Conservation (phyloP, 2,329 filamentous ascomycete genomes). For the Leptodontidium sp. region DNA sequence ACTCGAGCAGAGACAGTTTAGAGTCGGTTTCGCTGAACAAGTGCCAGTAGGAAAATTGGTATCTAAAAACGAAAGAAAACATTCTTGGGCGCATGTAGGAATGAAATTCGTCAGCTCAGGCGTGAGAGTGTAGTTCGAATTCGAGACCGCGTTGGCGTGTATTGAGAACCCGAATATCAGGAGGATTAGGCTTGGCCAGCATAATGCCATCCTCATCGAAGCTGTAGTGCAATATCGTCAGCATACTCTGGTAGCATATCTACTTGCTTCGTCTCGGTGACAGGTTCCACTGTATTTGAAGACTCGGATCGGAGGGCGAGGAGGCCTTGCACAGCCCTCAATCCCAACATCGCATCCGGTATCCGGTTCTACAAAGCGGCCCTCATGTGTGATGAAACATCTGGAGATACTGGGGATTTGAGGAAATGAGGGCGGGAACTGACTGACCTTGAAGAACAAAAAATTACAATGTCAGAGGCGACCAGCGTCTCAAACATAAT, state of each 20-base stretch:
- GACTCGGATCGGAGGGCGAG: background rate
- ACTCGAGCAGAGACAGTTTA: constrained; percentile 70
- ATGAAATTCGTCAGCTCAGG: constrained; percentile 44
- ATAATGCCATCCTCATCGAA: constrained; percentile 45
- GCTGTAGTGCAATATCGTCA: constrained; percentile 35
- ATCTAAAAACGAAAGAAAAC: constrained; percentile 69
- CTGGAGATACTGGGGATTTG: background rate
- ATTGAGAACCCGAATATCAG: constrained; percentile 39
- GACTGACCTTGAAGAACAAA: constrained; percentile 43
- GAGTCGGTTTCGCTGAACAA: constrained; percentile 59
- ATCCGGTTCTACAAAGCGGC: constrained; percentile 10
- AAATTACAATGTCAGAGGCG: constrained; percentile 43
- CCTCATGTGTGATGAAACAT: constrained; percentile 15
- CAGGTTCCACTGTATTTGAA: constrained; percentile 20
- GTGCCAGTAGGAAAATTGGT: constrained; percentile 61
- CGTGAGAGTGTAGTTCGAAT: constrained; percentile 35
- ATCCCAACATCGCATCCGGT: background rate
- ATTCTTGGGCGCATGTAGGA: constrained; percentile 62
- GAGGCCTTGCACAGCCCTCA: constrained; percentile 8
- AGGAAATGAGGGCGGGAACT: constrained; percentile 8
- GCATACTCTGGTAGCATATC: constrained; percentile 26
- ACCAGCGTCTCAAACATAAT: constrained; percentile 48
- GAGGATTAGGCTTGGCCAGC: constrained; percentile 44
- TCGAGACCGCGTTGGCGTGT: constrained; percentile 32
- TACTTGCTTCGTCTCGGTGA: background rate